phyloP scores from a whole-genome alignment of 768 basidiomycete genomes.

The Rhodotorula taiwanensis region DNA sequence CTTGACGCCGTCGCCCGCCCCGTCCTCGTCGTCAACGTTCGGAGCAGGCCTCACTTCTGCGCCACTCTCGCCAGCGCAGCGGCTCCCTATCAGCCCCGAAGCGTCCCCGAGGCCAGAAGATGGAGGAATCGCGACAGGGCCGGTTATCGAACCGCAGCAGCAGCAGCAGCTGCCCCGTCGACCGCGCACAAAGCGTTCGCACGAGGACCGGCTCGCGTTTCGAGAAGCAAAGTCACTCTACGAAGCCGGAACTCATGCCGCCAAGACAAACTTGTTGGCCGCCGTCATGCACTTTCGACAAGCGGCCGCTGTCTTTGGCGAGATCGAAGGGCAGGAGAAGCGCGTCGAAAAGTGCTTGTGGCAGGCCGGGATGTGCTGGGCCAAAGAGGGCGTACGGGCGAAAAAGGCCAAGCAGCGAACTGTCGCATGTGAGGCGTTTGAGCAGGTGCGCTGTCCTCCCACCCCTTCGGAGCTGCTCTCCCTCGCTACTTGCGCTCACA shows the following conservation, averaged over 20 bases:
- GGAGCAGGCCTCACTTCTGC: too few relatives aligned
- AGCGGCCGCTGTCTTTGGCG: constrained; percentile 7
- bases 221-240: constrained; percentile 19
- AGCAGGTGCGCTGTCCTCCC: constrained; percentile 19
- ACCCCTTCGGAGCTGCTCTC: background rate
- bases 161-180: too few relatives aligned
- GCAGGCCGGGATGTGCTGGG: constrained; percentile 17
- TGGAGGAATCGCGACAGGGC: too few relatives aligned
- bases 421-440: constrained; percentile 5
- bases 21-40: too few relatives aligned
- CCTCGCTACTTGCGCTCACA: background rate
- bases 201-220: constrained; percentile 1
- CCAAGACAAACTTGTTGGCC: background rate
- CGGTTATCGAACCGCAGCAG: too few relatives aligned
- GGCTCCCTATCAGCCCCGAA: too few relatives aligned
- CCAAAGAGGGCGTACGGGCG: background rate
- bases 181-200: background rate
- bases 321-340: background rate
- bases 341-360: constrained; percentile 6
- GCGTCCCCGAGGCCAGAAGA: too few relatives aligned
- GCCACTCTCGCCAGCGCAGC: too few relatives aligned
- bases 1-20: too few relatives aligned
- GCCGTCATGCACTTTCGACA: constrained; percentile 23
- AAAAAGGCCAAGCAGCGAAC: background rate
- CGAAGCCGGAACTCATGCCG: background rate